Percentiles rank a stretch among this genome's conserved stretches.
Conservation (phyloP, 768 basidiomycete species). For the Suillus subaureus region DNA sequence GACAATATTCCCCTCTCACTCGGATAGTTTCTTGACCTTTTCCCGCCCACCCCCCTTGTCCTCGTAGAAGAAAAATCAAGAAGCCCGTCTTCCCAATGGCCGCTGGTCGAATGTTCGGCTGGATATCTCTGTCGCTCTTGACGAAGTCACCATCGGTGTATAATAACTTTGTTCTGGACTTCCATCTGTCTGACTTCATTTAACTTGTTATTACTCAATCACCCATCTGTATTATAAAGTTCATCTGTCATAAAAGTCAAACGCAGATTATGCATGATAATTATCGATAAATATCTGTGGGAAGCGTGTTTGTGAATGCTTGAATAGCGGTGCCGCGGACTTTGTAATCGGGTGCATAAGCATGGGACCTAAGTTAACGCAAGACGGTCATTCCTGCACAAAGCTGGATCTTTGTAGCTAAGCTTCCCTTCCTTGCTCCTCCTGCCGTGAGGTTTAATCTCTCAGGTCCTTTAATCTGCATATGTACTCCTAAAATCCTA, state of each 20-base stretch:
- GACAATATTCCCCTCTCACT: conserved; percentile 13
- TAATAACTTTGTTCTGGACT: conserved; percentile 5
- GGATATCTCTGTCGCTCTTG: neutral
- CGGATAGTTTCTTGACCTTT: conserved; percentile 36
- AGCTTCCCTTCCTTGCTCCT: neutral
- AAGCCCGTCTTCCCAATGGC: neutral
- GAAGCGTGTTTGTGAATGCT: neutral
- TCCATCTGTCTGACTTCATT: conserved; percentile 2
- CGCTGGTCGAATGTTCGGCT: neutral
- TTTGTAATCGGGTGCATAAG: neutral
- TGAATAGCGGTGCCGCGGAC: neutral
- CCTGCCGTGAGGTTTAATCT: conserved; percentile 37
- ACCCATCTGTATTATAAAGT: conserved; percentile 5
- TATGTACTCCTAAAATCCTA: conserved; percentile 29
- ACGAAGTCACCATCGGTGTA: conserved; percentile 3
- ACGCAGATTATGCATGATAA: neutral
- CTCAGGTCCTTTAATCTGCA: conserved; percentile 24
- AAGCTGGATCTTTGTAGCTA: conserved; percentile 32
- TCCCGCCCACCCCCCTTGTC: conserved; percentile 39
- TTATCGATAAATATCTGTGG: no score
- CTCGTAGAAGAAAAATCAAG: neutral
- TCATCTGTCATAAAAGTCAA: conserved; percentile 5
- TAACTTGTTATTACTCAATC: conserved; percentile 2
- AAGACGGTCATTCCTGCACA: conserved; percentile 18
- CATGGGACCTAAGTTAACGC: conserved; percentile 7